A percentile compares a stretch with the other conserved stretches of the same genome.
These are phyloP conservation scores for Naganishia onofrii DNA, from an alignment of 768 basidiomycete genomes.

Conservation along the genomic window DNA sequence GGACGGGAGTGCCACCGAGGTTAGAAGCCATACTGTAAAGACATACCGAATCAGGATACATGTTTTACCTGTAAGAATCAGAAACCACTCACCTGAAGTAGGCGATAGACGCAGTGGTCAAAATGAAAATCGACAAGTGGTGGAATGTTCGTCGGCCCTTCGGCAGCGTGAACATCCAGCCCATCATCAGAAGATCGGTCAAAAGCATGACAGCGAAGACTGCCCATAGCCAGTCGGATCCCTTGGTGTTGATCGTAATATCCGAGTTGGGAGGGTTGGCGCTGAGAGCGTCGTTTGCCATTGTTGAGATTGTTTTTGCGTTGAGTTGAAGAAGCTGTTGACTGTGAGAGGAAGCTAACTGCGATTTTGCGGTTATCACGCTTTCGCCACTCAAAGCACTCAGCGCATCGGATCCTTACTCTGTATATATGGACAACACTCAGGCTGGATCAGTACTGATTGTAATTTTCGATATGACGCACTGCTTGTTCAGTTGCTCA, in stretches of 20 bases:
- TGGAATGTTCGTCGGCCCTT: slow-evolving; percentile 58
- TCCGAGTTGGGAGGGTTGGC: slow-evolving; percentile 40
- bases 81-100: slow-evolving; percentile 18
- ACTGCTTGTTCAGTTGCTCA: no score
- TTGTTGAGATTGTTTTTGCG: slow-evolving; percentile 15
- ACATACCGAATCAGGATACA: background rate
- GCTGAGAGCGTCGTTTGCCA: slow-evolving; percentile 45
- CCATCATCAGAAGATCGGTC: slow-evolving; percentile 53
- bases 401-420: no score
- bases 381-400: no score
- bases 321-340: no score
- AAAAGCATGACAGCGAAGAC: slow-evolving; percentile 59
- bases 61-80: slow-evolving; percentile 17
- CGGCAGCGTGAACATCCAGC: slow-evolving; percentile 53
- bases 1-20: slow-evolving; percentile 58
- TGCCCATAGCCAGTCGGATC: slow-evolving; percentile 61
- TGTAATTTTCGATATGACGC: no score
- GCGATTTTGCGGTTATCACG: no score
- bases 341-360: no score
- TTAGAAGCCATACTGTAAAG: slow-evolving; percentile 62
- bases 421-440: no score
- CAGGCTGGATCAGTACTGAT: no score
- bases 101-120: slow-evolving; percentile 55
- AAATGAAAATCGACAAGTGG: slow-evolving; percentile 57
- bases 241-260: slow-evolving; percentile 54